Percentiles rank a stretch among this genome's conserved stretches.
Evolutionary conservation across 805 yeast genomes (phyloP).

Genomic region (Saccharomycopsis fermentans): DNA sequence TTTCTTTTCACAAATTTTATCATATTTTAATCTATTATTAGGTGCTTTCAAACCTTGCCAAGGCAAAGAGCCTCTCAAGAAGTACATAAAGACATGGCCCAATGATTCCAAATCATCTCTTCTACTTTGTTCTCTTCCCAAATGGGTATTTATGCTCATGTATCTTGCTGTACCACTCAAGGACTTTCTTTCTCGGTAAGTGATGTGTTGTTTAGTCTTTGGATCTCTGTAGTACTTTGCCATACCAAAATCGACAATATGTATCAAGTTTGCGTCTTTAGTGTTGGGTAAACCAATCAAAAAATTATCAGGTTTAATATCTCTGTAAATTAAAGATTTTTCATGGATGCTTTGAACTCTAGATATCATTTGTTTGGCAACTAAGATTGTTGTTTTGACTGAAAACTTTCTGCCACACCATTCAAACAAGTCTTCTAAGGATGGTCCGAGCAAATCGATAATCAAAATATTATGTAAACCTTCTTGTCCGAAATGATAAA

Average conservation of each 20-base stretch:
- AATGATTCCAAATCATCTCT: constrained; percentile 74
- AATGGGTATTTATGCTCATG: constrained; percentile 82
- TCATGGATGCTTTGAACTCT: constrained; percentile 66
- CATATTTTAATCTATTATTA: constrained; percentile 74
- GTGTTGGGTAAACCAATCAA: constrained; percentile 54
- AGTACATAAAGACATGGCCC: constrained; percentile 76
- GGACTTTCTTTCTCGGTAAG: constrained; percentile 71
- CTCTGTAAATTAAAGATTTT: constrained; percentile 68
- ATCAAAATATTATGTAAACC: constrained; percentile 72
- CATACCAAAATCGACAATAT: constrained; percentile 79
- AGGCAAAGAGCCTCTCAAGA: constrained; percentile 68
- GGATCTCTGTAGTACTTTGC: constrained; percentile 80
- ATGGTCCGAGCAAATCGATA: constrained; percentile 70
- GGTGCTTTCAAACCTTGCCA: constrained; percentile 91
- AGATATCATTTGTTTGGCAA: constrained; percentile 70
- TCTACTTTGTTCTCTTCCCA: constrained; percentile 76
- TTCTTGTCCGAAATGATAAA: constrained; percentile 78
- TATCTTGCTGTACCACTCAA: constrained; percentile 79
- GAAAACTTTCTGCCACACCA: constrained; percentile 78
- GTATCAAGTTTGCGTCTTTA: constrained; percentile 56
- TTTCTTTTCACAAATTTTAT: constrained; percentile 75
- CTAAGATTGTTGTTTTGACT: constrained; percentile 60
- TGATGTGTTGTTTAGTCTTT: constrained; percentile 68
- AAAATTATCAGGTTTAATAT: constrained; percentile 77
- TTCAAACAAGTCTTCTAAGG: constrained; percentile 73